Evolutionary conservation across 352 stramenopile species (phyloP).

Genomic region (Thalassiosira mediterranea): DNA sequence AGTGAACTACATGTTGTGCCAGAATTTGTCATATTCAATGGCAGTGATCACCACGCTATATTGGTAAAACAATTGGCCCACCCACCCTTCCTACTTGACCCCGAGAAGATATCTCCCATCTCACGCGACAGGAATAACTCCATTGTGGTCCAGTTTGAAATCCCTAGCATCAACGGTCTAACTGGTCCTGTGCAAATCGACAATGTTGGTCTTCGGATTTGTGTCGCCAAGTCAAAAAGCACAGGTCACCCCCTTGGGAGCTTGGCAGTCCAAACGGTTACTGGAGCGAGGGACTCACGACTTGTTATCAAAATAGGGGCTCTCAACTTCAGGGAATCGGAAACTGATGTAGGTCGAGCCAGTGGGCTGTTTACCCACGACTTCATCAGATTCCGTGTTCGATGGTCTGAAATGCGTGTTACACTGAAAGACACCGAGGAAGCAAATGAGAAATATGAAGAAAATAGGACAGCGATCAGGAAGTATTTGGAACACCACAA

Average conservation of each 20-base stretch:
- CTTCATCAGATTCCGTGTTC: slow-evolving; percentile 75
- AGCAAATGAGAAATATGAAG: slow-evolving; percentile 54
- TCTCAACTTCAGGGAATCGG: slow-evolving; percentile 61
- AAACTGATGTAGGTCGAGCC: slow-evolving; percentile 17
- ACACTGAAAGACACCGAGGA: slow-evolving; percentile 79
- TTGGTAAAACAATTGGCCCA: slow-evolving; percentile 67
- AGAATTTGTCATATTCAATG: slow-evolving; percentile 85
- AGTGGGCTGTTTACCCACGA: slow-evolving; percentile 70
- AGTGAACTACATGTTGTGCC: slow-evolving; percentile 82
- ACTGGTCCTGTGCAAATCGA: slow-evolving; percentile 74
- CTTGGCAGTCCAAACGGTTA: slow-evolving; percentile 80
- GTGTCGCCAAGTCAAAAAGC: slow-evolving; percentile 57
- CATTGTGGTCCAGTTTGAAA: slow-evolving; percentile 68
- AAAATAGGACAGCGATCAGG: slow-evolving; percentile 54
- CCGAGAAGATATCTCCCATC: slow-evolving; percentile 58
- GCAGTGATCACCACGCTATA: slow-evolving; percentile 63
- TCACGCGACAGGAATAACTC: slow-evolving; percentile 59
- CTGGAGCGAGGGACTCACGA: slow-evolving; percentile 70
- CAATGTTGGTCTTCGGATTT: slow-evolving; percentile 74
- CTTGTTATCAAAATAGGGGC: slow-evolving; percentile 84
- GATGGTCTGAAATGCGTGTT: slow-evolving; percentile 79
- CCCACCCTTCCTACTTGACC: slow-evolving; percentile 51
- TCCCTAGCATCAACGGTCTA: slow-evolving; percentile 64
- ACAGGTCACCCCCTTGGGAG: slow-evolving; percentile 70
- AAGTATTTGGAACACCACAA: slow-evolving; percentile 64